Evolutionary conservation across 2,329 filamentous ascomycete genomes (phyloP).

Genomic region (Ophiostoma sp.): DNA sequence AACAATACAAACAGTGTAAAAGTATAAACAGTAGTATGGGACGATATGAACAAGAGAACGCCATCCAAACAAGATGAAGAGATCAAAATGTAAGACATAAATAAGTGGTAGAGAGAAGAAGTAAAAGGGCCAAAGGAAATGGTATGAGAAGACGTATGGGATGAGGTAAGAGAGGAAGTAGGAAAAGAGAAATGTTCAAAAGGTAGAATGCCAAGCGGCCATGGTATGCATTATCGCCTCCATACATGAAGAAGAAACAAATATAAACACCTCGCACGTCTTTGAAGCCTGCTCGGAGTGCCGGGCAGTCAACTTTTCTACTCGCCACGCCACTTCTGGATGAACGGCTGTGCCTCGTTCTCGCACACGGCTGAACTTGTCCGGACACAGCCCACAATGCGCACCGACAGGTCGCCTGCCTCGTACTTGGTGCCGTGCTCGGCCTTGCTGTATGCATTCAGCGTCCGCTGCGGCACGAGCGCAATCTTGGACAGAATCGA

Average conservation of each 20-base stretch:
- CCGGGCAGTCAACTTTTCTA: neutral
- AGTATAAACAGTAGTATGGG: slow-evolving; percentile 6
- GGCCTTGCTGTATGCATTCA: slow-evolving; percentile 70
- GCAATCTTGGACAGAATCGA: slow-evolving; percentile 88
- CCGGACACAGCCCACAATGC: slow-evolving; percentile 68
- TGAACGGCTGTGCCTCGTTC: slow-evolving; percentile 57
- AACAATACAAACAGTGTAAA: neutral
- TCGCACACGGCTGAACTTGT: slow-evolving; percentile 59
- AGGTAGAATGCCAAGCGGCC: slow-evolving; percentile 10
- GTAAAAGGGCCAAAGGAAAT: neutral
- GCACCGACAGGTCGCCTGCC: slow-evolving; percentile 78
- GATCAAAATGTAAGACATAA: slow-evolving; percentile 3
- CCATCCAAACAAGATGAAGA: slow-evolving; percentile 14
- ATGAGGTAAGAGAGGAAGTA: neutral
- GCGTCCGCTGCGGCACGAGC: slow-evolving; percentile 74
- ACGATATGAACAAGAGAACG: slow-evolving; percentile 15
- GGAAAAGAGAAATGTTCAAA: neutral
- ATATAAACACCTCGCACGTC: neutral
- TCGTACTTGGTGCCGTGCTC: slow-evolving; percentile 61
- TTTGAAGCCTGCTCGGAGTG: neutral
- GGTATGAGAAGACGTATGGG: too few relatives aligned
- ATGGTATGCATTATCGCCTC: neutral
- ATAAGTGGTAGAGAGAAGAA: slow-evolving; percentile 7
- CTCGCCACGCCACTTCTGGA: slow-evolving; percentile 43
- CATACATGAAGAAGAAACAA: slow-evolving; percentile 15